These are phyloP conservation scores for Erysimum pusillum DNA, from an alignment of 441 rosid genomes.

Conservation along the genomic window DNA sequence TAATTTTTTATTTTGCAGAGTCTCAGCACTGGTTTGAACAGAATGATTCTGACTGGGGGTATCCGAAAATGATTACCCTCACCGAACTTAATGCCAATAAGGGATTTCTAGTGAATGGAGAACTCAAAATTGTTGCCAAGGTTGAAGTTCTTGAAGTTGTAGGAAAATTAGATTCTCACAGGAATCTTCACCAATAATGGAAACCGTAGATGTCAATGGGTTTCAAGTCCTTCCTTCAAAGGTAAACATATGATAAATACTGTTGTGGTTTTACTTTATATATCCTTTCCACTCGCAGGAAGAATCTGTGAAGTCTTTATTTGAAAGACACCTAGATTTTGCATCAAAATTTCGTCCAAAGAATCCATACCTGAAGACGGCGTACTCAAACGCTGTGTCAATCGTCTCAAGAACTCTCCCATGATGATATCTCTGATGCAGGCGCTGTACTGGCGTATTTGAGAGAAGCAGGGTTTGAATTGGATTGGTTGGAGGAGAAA, in stretches of 20 bases:
- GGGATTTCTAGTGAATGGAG: background rate
- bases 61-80: background rate
- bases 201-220: background rate
- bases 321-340: background rate
- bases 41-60: background rate
- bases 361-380: background rate
- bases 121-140: background rate
- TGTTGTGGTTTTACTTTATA: too few species aligned
- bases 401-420: conserved; percentile 1
- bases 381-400: background rate
- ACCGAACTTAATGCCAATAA: background rate
- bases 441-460: background rate
- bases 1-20: background rate
- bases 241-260: too few species aligned
- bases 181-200: background rate
- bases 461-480: conserved; percentile 2
- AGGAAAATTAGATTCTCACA: background rate
- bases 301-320: background rate
- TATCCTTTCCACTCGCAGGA: background rate
- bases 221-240: too few species aligned
- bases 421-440: background rate
- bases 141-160: background rate
- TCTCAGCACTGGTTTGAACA: background rate
- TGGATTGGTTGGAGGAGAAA: conserved; percentile 28
- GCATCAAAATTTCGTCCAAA: background rate